Base-by-base conservation (phyloP, 352 stramenopile genomes). In the Thraustotheca clavata region DNA sequence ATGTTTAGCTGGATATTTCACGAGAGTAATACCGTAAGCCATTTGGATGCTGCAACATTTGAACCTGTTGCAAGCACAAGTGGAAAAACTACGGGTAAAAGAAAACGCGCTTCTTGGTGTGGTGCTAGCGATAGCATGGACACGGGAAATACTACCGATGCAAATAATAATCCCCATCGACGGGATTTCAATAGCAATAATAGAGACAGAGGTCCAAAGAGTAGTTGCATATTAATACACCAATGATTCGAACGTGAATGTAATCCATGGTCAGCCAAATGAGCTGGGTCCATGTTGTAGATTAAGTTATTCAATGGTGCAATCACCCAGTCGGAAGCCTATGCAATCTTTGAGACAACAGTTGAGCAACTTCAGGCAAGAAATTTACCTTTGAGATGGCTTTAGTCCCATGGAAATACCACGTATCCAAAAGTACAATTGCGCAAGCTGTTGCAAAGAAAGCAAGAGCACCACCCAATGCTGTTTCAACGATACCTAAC, bases 51-150 rank as follows among this genome's bases (percentile, higher is more conserved):
- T 3, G 43, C 43, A 24, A 52, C 68, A 3, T 2, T 33, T 2
- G 16, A 50, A 35, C 29, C 71, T 24, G 70, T 69, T 52, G 83
- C 86, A 16, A 95, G 54, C 31, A 91, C 75, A 27, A 98, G 70
- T 24, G 91, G 91, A 6, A 97, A 70, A 8, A 96, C 43, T 7
- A 89, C 68, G 8, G 91, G 91, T 1, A 97, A 60, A 36, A 98
- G 61, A 61, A 98, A 98, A 49, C 94, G 80, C 20, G 90, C 85
- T 72, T 98, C 91, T 73, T 98, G 94, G 62, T 98, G 94, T 5
- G 91, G 94, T n/a, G 91, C 89, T 34, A 89, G 73, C 22, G 91
- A 98, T 22, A 98, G 74, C 18, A 87, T 76, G 14, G 69, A 34
- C 6, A 98, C 66, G 1, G 89, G 89, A 27, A 87, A 74, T 8